A percentile compares a stretch with the other conserved stretches of the same genome.
Conservation (phyloP, 495 filamentous ascomycete genomes). For the Tuber microsphaerosporum region DNA sequence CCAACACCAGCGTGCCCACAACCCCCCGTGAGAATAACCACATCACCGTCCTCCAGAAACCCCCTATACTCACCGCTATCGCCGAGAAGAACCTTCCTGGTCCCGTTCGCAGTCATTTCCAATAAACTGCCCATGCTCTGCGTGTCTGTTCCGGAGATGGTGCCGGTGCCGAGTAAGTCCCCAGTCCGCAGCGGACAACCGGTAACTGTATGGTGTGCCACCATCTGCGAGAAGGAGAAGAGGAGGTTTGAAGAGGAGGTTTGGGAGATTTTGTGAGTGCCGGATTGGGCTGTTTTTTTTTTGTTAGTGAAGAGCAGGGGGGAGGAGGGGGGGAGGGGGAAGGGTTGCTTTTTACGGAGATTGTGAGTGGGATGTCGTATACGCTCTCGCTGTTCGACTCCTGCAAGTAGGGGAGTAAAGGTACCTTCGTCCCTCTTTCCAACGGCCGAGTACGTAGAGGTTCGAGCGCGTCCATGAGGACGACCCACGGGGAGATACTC, state of each 20-base stretch:
- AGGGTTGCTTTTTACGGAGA: slow-evolving; percentile 58
- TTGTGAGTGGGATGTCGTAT: slow-evolving; percentile 68
- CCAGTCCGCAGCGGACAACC: slow-evolving; percentile 77
- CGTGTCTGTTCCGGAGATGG: slow-evolving; percentile 66
- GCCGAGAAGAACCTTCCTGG: slow-evolving; percentile 55
- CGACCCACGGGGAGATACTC: slow-evolving; percentile 80
- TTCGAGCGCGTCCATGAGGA: slow-evolving; percentile 74
- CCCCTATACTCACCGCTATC: slow-evolving; percentile 62
- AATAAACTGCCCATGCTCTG: slow-evolving; percentile 65
- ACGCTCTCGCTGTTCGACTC: slow-evolving; percentile 57
- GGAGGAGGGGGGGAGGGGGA: background rate
- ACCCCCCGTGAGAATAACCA: slow-evolving; percentile 60
- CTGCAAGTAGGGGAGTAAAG: slow-evolving; percentile 40
- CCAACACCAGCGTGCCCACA: slow-evolving; percentile 57
- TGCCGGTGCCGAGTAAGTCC: slow-evolving; percentile 82
- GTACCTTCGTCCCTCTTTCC: slow-evolving; percentile 10
- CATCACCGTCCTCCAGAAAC: slow-evolving; percentile 83
- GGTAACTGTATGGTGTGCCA: slow-evolving; percentile 80
- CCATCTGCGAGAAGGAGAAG: slow-evolving; percentile 90
- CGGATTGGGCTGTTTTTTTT: slow-evolving; percentile 49
- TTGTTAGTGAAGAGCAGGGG: slow-evolving; percentile 8
- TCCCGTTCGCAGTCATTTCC: slow-evolving; percentile 61
- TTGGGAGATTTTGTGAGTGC: slow-evolving; percentile 57
- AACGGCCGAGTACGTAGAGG: slow-evolving; percentile 50
- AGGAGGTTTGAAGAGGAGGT: slow-evolving; percentile 68